These are phyloP conservation scores for Isabelozyma rhagii DNA, from an alignment of 805 yeast genomes.

Conservation along the genomic window DNA sequence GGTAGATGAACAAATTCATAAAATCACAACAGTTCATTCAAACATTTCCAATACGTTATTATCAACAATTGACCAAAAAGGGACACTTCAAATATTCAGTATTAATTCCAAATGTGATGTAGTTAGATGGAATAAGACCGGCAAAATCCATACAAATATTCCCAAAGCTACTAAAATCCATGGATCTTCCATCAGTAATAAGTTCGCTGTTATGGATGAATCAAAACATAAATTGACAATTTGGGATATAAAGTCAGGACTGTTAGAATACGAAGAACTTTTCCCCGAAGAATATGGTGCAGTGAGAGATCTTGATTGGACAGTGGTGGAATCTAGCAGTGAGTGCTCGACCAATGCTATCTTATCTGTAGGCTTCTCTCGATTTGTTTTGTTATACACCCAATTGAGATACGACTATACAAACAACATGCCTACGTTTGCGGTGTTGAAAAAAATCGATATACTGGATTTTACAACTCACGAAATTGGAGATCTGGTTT, in stretches of 20 bases:
- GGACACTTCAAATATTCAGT: conserved; percentile 15
- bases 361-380: conserved; percentile 73
- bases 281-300: conserved; percentile 28
- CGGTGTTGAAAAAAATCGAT: conserved; percentile 70
- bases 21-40: conserved; percentile 64
- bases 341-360: conserved; percentile 45
- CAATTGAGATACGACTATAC: conserved; percentile 89
- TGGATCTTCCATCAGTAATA: conserved; percentile 68
- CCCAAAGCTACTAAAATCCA: conserved; percentile 50
- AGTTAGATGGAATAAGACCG: conserved; percentile 54
- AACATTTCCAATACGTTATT: conserved; percentile 39
- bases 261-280: conserved; percentile 59
- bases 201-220: conserved; percentile 69
- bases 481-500: conserved; percentile 81
- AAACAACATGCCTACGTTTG: conserved; percentile 71
- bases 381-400: conserved; percentile 64
- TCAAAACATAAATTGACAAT: conserved; percentile 52
- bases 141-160: conserved; percentile 55
- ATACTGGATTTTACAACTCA: conserved; percentile 72
- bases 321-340: conserved; percentile 42
- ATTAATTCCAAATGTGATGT: conserved; percentile 24
- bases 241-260: conserved; percentile 75
- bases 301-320: conserved; percentile 85
- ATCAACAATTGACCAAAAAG: conserved; percentile 51
- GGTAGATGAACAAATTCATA: conserved; percentile 31